phyloP scores from a whole-genome alignment of 1,284 basidiomycete genomes.

The Cryptococcus jaspeensis region DNA sequence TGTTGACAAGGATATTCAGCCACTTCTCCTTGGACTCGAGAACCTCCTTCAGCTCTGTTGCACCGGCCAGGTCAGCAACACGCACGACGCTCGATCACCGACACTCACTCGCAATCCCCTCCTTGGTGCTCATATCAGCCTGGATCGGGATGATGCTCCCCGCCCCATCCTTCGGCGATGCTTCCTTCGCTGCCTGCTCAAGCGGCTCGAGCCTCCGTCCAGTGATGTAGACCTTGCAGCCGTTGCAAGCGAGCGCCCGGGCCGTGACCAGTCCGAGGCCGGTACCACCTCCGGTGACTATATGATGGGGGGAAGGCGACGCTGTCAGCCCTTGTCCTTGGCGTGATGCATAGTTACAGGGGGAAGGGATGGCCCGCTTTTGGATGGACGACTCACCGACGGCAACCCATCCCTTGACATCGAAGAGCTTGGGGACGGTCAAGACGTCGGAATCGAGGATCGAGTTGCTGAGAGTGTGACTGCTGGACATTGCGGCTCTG shows the following conservation, averaged over 20 bases:
- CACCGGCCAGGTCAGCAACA: background rate
- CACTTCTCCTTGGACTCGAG: conserved; percentile 38
- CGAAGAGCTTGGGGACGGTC: conserved; percentile 36
- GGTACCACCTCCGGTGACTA: conserved; percentile 47
- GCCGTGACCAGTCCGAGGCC: conserved; percentile 47
- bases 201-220: conserved; percentile 43
- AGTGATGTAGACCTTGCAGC: conserved; percentile 47
- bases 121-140: conserved; percentile 44
- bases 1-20: conserved; percentile 42
- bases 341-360: background rate
- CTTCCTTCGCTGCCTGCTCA: conserved; percentile 32
- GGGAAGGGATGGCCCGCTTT: too few relatives aligned
- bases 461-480: too few relatives aligned
- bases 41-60: conserved; percentile 30
- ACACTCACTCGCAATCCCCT: conserved; percentile 41
- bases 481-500: too few relatives aligned
- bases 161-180: conserved; percentile 19
- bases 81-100: background rate
- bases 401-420: conserved; percentile 44
- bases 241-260: conserved; percentile 43
- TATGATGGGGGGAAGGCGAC: background rate
- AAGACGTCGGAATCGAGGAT: conserved; percentile 29
- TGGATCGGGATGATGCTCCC: conserved; percentile 42
- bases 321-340: background rate
- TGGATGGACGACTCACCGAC: conserved; percentile 38